Evolutionary conservation across 2,329 filamentous ascomycete genomes (phyloP).

Genomic region (Ceratocystis variospora): DNA sequence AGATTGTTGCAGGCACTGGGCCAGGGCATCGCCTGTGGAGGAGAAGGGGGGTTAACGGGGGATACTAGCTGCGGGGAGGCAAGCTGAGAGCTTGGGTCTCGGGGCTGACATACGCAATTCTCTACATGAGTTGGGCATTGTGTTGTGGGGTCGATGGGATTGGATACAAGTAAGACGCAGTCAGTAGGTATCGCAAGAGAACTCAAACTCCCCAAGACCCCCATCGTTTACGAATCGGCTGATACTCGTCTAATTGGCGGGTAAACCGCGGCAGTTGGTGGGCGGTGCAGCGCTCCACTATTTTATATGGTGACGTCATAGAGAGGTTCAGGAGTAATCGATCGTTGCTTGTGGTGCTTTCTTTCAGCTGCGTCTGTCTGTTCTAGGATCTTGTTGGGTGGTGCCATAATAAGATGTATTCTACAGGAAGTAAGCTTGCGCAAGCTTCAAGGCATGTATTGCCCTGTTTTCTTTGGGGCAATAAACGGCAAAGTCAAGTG

Average conservation of each 20-base stretch:
- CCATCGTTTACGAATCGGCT: background rate
- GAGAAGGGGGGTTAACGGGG: background rate
- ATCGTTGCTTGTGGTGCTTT: background rate
- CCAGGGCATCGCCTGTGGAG: slow-evolving; percentile 66
- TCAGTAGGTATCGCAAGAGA: no score
- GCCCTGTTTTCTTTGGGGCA: background rate
- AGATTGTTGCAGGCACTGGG: slow-evolving; percentile 86
- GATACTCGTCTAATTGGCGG: background rate
- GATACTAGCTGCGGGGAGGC: background rate
- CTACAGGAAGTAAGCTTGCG: background rate
- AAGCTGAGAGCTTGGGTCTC: background rate
- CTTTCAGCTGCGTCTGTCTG: background rate
- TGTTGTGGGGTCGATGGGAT: slow-evolving; percentile 21
- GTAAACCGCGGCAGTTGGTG: background rate
- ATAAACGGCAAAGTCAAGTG: background rate
- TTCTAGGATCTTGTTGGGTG: no score
- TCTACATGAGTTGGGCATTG: slow-evolving; percentile 91
- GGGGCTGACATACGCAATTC: slow-evolving; percentile 64
- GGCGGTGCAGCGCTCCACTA: background rate
- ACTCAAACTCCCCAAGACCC: no score
- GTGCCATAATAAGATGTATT: no score
- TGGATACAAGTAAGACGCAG: no score
- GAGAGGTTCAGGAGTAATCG: no score
- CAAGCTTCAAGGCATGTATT: background rate
- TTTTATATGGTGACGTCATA: background rate